Base-by-base conservation (phyloP, 495 filamentous ascomycete species). In the Trichoderma erinaceum region DNA sequence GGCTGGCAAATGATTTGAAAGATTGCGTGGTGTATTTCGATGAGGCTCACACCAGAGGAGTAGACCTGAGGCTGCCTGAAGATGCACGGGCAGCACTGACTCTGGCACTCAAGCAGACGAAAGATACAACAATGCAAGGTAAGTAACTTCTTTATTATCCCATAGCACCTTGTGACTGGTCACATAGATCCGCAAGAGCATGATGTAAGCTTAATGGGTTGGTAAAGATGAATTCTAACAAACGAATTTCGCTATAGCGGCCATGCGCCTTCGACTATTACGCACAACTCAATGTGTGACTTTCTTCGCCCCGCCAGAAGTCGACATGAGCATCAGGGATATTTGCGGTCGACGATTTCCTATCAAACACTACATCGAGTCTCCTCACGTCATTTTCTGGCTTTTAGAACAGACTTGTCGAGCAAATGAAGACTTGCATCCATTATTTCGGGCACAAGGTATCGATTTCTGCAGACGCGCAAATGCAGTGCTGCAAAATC, bases 51-150 rank as follows among this genome's bases (percentile, higher is more conserved):
- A 92, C 91, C 0, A 76, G 91, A 70, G 91, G 91, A 0, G 90
- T 85, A 0, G 90, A 94, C 71, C 71, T 95, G 11, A 88, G 83
- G 70, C 71, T 95, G 5, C 90, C 91, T 0, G 68, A 68, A 0
- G 18, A 79, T 18, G 87, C 85, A 66, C 76, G 84, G 15, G 91
- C 88, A 3, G 88, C 88, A 3, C 84, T 95, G 6, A 93, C 88
- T 0, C 78, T 94, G 0, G 89, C 90, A 0, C 81, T 87, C 0
- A 77, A 80, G n/a, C 75, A 90, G 7, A 89, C 88, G 0, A 93
- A 93, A 72, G 90, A 93, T 64, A 82, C 83, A 48, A 74, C 90
- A 1, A 88, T 92, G 0, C 91, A 95, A 86, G 89, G 89, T 90
- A 80, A 71, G 78, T 64, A 29, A 71, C 10, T 35, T 43, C 18